Base-by-base conservation (phyloP, 2,329 filamentous ascomycete species). In the Trichophyton schoenleinii region DNA sequence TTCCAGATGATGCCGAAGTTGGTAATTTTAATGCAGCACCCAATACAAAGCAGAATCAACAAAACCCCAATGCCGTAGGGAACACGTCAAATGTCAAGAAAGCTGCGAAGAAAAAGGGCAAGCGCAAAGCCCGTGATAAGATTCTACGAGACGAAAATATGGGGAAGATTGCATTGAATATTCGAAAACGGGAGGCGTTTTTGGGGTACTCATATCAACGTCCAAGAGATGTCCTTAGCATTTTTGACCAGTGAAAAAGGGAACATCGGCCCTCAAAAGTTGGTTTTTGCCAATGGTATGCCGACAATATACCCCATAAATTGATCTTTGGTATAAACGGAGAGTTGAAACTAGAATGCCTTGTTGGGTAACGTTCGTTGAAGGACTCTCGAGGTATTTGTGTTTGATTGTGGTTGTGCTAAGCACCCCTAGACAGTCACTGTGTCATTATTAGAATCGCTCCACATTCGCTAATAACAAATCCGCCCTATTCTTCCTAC, bases 121-220 rank as follows among this genome's bases (percentile, higher is more conserved):
- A 81, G 70, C 94, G 89, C 72, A 77, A 91, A 64, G 85, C 92
- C 0, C 81, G 91, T n/a, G 94, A 99, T 72, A 87, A 87, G 68
- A 75, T 97, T 62, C 76, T 97, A 31, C 81, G 92, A 49, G 92
- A 97, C 72, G 80, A 80, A 28, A 74, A 78, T 7, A 81, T 87
- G 5, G 86, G 84, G 46, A 80, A 79, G 46, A 78, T 80, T 15
- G 90, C 87, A n/a, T 77, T 97, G 72, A 85, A 89, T 66, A 81
- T 94, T 65, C 83, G 94, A 63, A 95, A 92, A 74, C 82, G 81
- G 70, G 87, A 83, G 28, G 91, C 90, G 0, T 97, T 97, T 73
- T 74, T 95, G 64, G 92, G 92, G 0, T 99, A 99, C 71, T 89
- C 88, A 1, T 97, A 94, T 79, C 82, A 85, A 41, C 73, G 74